Conservation (phyloP, 164 flowering plant genomes). For the Houttuynia cordata region DNA sequence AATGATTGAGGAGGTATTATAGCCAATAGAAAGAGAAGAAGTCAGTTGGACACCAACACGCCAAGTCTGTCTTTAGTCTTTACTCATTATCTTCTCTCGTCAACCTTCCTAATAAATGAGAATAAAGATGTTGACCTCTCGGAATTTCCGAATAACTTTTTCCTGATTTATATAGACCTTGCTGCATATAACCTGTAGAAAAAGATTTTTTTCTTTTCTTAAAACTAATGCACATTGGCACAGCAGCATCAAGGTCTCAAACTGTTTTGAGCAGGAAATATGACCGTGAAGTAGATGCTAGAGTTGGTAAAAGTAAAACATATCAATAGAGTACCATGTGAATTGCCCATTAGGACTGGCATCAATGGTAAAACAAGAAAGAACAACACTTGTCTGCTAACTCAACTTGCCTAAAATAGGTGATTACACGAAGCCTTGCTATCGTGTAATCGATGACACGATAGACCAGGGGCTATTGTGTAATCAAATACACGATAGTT, state of each 20-base stretch:
- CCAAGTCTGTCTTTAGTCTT: conserved; percentile 20
- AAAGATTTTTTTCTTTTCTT: no score
- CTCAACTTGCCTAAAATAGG: conserved; percentile 59
- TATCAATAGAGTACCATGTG: not conserved
- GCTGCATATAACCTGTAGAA: conserved; percentile 51
- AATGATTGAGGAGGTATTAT: no score
- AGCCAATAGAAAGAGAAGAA: no score
- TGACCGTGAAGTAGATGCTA: not conserved
- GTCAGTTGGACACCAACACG: not conserved
- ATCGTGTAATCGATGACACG: no score
- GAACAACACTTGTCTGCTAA: not conserved
- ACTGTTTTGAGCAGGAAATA: not conserved
- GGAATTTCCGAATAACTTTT: conserved; percentile 67
- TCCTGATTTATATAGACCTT: conserved; percentile 49
- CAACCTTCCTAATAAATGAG: conserved; percentile 51
- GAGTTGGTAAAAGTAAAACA: not conserved
- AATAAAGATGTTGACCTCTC: conserved; percentile 82
- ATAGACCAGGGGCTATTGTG: no score
- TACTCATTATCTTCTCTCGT: conserved; percentile 88
- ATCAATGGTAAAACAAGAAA: conserved; percentile 1
- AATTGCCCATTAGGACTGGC: not conserved
- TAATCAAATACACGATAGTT: no score
- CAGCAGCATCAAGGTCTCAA: not conserved
- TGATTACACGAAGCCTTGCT: no score
- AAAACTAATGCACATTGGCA: not conserved